Evolutionary conservation across 306 rosid genomes (phyloP).

Genomic region (Lagenaria siceraria): DNA sequence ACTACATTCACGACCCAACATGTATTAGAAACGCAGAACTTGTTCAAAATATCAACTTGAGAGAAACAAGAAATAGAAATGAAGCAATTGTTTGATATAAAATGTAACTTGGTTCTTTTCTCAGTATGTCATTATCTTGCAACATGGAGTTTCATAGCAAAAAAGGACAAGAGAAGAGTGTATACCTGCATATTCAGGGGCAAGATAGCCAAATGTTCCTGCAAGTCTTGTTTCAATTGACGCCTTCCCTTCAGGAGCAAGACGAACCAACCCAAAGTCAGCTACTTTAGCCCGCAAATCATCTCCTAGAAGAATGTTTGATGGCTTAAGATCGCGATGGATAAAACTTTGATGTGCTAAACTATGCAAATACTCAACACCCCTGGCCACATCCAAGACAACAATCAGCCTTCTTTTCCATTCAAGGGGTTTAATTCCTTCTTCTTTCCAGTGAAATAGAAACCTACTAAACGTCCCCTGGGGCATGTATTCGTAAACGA

Average conservation of each 20-base stretch:
- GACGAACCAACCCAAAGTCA: constrained; percentile 91
- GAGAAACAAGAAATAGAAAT: not conserved
- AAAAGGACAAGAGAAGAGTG: not conserved
- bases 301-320: constrained; percentile 87
- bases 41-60: not conserved
- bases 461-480: constrained; percentile 63
- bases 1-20: not conserved
- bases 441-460: constrained; percentile 43
- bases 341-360: constrained; percentile 74
- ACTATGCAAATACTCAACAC: constrained; percentile 75
- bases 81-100: not conserved
- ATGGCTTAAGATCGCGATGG: constrained; percentile 90
- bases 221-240: constrained; percentile 77
- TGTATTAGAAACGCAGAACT: not conserved
- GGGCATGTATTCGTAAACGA: constrained; percentile 85
- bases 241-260: constrained; percentile 78
- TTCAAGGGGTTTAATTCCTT: constrained; percentile 52
- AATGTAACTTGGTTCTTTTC: not conserved
- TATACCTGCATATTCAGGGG: constrained; percentile 90
- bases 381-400: constrained; percentile 92
- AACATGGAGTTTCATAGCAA: not conserved
- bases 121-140: not conserved
- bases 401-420: constrained; percentile 69
- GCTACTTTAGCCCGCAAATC: constrained; percentile 83
- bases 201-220: constrained; percentile 90